Evolutionary conservation across 805 yeast genomes (phyloP), one percentile per base, ranked within the genome.

Genomic region (Candida quercuum): DNA sequence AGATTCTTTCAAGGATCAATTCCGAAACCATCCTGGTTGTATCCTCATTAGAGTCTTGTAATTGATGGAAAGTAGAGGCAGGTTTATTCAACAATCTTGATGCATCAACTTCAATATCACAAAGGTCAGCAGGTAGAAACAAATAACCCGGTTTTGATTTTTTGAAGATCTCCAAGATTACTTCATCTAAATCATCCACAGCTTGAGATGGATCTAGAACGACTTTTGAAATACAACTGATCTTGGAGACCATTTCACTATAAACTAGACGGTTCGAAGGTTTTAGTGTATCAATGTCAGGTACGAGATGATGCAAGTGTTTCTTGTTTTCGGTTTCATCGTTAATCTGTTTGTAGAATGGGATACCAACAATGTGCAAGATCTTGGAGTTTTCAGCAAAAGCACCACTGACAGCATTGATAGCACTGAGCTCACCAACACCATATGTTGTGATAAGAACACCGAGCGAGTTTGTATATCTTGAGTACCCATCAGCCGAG

Each of bases 401-500:
- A 0, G 95, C 76, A 35, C 95, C 95, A 23, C 87, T 69, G 38
- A 86, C 64, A 33, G 94, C 95, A 60, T 86, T 86, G 43, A 86
- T 53, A 3, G 95, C 94, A 41, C 87, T 77, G 44, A 86, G 69
- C 57, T 87, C 96, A 40, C 96, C 96, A 14, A 87, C 96, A 35
- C 96, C 96, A 59, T 70, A 85, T 4, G 96, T 87, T 4, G 68
- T 62, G 38, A 76, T 60, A 28, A 76, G 58, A 16, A 78, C 87
- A 37, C 87, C 86, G 6, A 84, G 72, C n/a, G 75, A 71, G 34
- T 70, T 66, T 21, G 79, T 69, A 30, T 67, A 66, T 43, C 91
- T 72, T 15, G 93, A 77, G 52, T 86, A 89, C 5, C 96, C 97
- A 58, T 89, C 96, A 7, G 91, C 89, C 6, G 93, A 79, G 56